These are phyloP conservation scores for Boletus sp. DNA, from an alignment of 768 basidiomycete species.

Conservation along the genomic window DNA sequence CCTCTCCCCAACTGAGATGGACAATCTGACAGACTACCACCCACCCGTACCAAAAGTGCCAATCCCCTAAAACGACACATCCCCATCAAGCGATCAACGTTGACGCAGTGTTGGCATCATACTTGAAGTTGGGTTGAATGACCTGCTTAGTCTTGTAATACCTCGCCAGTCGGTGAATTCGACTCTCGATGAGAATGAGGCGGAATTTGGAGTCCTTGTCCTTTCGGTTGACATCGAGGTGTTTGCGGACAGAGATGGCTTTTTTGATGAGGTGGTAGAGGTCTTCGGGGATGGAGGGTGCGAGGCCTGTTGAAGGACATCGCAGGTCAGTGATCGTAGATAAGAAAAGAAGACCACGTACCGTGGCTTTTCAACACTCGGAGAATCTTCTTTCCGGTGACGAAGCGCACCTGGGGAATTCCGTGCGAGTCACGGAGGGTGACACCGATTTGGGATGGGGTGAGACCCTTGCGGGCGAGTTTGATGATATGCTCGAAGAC, in stretches of 20 bases:
- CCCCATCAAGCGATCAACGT: constrained; percentile 73
- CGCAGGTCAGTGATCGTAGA: not conserved
- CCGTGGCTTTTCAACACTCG: constrained; percentile 95
- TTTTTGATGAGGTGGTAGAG: constrained; percentile 99
- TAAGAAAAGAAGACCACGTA: constrained; percentile 38
- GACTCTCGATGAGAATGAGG: constrained; percentile 97
- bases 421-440: constrained; percentile 97
- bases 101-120: constrained; percentile 93
- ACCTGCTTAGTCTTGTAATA: constrained; percentile 99
- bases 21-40: not conserved
- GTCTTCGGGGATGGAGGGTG: constrained; percentile 97
- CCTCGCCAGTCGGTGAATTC: constrained; percentile 95
- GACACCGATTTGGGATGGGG: constrained; percentile 97
- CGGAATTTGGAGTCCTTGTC: constrained; percentile 98
- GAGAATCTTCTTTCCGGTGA: constrained; percentile 99
- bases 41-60: not conserved
- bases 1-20: not conserved
- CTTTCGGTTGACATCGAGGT: constrained; percentile 96
- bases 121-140: constrained; percentile 97
- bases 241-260: constrained; percentile 98
- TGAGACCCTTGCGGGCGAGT: constrained; percentile 95
- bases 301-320: constrained; percentile 66
- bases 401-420: constrained; percentile 95
- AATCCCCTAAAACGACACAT: not conserved
- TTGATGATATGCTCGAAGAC: constrained; percentile 96